Percentiles rank a stretch among this genome's conserved stretches.
Evolutionary conservation across 768 basidiomycete genomes (phyloP).

Genomic region (Tubosaeta sp.): DNA sequence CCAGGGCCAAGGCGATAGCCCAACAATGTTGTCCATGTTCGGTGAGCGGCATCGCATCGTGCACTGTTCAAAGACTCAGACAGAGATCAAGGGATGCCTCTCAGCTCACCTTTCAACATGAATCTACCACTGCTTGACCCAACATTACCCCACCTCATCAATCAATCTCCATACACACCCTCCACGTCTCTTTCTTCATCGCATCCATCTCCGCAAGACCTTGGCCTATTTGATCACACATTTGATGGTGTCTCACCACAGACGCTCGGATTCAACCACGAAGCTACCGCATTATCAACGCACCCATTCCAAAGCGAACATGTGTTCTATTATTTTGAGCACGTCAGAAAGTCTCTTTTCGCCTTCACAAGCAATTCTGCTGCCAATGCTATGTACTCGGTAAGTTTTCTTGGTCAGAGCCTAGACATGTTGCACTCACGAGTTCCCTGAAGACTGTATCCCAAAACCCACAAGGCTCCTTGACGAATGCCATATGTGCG

Average conservation of each 20-base stretch:
- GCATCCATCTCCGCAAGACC: constrained; percentile 32
- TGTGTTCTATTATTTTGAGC: constrained; percentile 71
- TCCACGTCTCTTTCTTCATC: constrained; percentile 31
- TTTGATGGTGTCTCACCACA: constrained; percentile 34
- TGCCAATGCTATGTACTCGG: constrained; percentile 61
- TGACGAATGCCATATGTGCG: constrained; percentile 73
- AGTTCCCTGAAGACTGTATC: constrained; percentile 40
- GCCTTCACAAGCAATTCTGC: constrained; percentile 60
- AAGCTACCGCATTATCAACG: constrained; percentile 24
- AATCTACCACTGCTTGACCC: constrained; percentile 27
- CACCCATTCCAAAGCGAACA: constrained; percentile 52
- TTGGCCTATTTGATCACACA: constrained; percentile 28
- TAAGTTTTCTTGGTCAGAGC: constrained; percentile 33
- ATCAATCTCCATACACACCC: constrained; percentile 33
- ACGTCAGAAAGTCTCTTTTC: constrained; percentile 63
- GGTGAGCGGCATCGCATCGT: constrained; percentile 15
- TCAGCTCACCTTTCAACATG: constrained; percentile 30
- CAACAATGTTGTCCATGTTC: constrained; percentile 26
- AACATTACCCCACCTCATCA: constrained; percentile 24
- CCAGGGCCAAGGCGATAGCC: constrained; percentile 21
- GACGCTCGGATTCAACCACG: constrained; percentile 26
- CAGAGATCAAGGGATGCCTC: constrained; percentile 17
- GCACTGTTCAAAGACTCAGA: constrained; percentile 10
- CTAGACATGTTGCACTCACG: constrained; percentile 14
- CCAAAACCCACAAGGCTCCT: constrained; percentile 63